Conservation (phyloP, 2,329 filamentous ascomycete genomes). For the Eutypa lata region DNA sequence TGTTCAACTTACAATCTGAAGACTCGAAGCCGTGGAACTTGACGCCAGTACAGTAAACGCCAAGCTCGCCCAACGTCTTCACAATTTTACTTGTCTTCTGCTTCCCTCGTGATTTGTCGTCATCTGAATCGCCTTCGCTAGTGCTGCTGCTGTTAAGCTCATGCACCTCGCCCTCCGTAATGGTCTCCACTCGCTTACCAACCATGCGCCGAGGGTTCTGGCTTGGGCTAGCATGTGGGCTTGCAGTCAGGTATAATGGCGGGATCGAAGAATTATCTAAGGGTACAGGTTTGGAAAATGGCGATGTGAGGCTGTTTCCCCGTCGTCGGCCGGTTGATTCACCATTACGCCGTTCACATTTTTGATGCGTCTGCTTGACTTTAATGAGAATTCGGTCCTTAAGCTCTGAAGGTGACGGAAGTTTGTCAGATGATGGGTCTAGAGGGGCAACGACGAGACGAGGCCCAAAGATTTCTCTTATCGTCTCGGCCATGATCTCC, state of each 20-base stretch:
- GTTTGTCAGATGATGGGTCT: constrained; percentile 60
- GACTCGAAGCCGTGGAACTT: constrained; percentile 82
- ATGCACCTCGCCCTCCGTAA: constrained; percentile 54
- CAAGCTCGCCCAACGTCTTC: constrained; percentile 77
- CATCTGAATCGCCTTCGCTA: constrained; percentile 76
- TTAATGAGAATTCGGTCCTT: constrained; percentile 86
- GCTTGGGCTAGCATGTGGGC: constrained; percentile 49
- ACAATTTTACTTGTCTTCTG: constrained; percentile 80
- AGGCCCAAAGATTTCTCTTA: constrained; percentile 79
- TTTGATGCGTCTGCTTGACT: constrained; percentile 75
- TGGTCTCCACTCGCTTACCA: constrained; percentile 55
- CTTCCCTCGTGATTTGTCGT: constrained; percentile 53
- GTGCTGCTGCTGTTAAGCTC: constrained; percentile 58
- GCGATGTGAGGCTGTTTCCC: constrained; percentile 74
- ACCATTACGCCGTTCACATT: constrained; percentile 42
- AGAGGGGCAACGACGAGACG: constrained; percentile 75
- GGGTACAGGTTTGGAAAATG: constrained; percentile 61
- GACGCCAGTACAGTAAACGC: constrained; percentile 70
- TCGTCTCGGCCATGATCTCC: constrained; percentile 81
- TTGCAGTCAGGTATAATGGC: constrained; percentile 50
- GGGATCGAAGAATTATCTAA: constrained; percentile 56
- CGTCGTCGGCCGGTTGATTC: constrained; percentile 49
- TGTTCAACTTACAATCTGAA: constrained; percentile 78
- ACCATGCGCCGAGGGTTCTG: constrained; percentile 46
- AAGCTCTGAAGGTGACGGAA: constrained; percentile 85